phyloP scores from a whole-genome alignment of 2,329 filamentous ascomycete genomes.

The Stemphylium lycopersici region DNA sequence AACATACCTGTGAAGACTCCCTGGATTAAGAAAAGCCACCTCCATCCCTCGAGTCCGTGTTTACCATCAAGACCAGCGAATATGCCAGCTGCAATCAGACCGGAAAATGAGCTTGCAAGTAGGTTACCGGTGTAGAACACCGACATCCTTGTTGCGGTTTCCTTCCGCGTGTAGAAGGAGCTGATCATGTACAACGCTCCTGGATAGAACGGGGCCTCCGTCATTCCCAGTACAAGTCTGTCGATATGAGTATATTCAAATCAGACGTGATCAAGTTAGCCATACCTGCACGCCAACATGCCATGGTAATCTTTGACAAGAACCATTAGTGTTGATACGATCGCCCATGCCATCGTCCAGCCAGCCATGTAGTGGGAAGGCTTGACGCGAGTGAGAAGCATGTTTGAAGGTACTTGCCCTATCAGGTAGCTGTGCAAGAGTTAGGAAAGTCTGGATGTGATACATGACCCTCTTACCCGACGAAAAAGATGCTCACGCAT shows the following conservation, averaged over 20 bases:
- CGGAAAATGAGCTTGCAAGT: constrained; percentile 50
- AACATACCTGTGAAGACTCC: too few species aligned
- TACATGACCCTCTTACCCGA: constrained; percentile 41
- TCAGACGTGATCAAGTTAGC: too few species aligned
- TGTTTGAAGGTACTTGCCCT: constrained; percentile 50
- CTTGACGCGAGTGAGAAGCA: constrained; percentile 47
- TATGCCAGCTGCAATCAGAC: constrained; percentile 49
- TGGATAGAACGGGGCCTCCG: constrained; percentile 40
- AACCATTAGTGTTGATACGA: constrained; percentile 39
- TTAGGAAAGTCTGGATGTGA: constrained; percentile 14
- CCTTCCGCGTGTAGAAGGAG: constrained; percentile 46
- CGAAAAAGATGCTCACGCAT: constrained; percentile 66
- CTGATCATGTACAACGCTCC: constrained; percentile 47
- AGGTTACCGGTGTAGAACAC: constrained; percentile 49
- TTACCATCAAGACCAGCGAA: constrained; percentile 46
- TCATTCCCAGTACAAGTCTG: constrained; percentile 33
- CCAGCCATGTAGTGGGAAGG: constrained; percentile 39
- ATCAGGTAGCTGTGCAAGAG: constrained; percentile 32
- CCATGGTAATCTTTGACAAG: not conserved
- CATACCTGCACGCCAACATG: too few species aligned
- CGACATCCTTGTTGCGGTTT: constrained; percentile 41
- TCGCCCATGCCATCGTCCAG: constrained; percentile 45
- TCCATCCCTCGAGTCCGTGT: constrained; percentile 50
- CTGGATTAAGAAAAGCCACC: too few species aligned
- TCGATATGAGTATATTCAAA: too few species aligned